These are phyloP conservation scores for Termitomyces sp. DNA, from an alignment of 768 basidiomycete species.

Conservation along the genomic window DNA sequence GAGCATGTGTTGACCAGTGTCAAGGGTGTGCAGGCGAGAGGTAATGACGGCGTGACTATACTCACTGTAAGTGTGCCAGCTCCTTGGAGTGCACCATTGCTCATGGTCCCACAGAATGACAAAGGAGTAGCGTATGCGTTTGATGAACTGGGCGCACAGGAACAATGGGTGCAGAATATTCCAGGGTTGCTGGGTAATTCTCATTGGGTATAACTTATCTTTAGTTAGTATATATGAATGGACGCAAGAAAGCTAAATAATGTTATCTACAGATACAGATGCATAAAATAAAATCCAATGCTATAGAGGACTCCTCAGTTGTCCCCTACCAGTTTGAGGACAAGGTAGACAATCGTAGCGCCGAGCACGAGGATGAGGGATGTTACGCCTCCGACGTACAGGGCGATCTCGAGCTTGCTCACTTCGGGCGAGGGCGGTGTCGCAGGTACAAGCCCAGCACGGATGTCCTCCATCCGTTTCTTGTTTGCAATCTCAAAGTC, in stretches of 20 bases:
- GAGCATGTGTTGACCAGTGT: constrained; percentile 1
- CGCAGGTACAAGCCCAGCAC: constrained; percentile 11
- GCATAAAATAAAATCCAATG: not conserved
- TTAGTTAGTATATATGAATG: not conserved
- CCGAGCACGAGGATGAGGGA: constrained; percentile 10
- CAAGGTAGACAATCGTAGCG: constrained; percentile 8
- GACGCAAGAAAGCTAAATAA: not conserved
- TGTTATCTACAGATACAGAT: constrained; percentile 3
- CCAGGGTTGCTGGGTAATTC: not conserved
- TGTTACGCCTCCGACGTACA: constrained; percentile 25
- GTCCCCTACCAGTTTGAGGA: constrained; percentile 11
- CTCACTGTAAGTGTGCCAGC: constrained; percentile 7
- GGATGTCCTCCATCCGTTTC: constrained; percentile 25
- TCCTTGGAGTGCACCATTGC: not conserved
- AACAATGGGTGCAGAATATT: constrained; percentile 6
- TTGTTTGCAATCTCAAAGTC: constrained; percentile 30
- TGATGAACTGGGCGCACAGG: constrained; percentile 3
- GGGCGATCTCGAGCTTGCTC: constrained; percentile 19
- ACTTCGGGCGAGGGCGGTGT: constrained; percentile 7
- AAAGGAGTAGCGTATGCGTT: constrained; percentile 6
- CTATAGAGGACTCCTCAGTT: not conserved
- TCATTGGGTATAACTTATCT: not conserved
- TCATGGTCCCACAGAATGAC: not conserved
- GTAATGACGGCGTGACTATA: constrained; percentile 1
- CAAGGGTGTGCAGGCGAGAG: constrained; percentile 6